These are phyloP conservation scores for Clavispora santaluciae DNA, from an alignment of 805 yeast species.

Conservation along the genomic window DNA sequence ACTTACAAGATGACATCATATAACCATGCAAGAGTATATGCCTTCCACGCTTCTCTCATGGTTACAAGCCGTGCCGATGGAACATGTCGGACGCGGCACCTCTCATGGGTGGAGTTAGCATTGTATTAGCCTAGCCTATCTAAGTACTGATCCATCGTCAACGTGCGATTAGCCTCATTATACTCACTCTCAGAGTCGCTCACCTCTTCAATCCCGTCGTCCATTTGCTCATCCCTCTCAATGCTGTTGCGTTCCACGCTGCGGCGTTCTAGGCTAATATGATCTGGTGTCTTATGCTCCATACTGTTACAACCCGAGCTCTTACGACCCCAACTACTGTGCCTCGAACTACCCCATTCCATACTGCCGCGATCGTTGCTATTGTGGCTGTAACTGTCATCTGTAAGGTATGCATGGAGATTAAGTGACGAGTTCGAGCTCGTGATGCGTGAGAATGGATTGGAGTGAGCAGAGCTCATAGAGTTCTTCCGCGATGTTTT, in stretches of 20 bases:
- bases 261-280: not conserved
- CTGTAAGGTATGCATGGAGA: conserved; percentile 39
- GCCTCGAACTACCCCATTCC: not conserved
- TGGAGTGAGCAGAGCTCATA: conserved; percentile 18
- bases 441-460: conserved; percentile 28
- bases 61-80: not conserved
- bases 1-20: not conserved
- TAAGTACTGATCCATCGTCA: conserved; percentile 16
- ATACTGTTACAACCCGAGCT: not conserved
- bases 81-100: not conserved
- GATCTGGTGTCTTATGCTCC: not conserved
- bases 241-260: not conserved
- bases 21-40: not conserved
- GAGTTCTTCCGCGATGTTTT: conserved; percentile 21
- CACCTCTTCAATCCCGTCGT: not conserved
- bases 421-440: conserved; percentile 39
- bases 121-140: conserved; percentile 3
- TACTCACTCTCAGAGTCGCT: not conserved
- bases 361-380: not conserved
- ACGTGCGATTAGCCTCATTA: conserved; percentile 13
- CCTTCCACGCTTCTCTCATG: not conserved
- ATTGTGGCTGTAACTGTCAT: conserved; percentile 14
- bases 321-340: not conserved
- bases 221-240: not conserved
- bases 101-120: not conserved